Base-by-base conservation (phyloP, 495 filamentous ascomycete genomes). In the Daldinia vernicosa region DNA sequence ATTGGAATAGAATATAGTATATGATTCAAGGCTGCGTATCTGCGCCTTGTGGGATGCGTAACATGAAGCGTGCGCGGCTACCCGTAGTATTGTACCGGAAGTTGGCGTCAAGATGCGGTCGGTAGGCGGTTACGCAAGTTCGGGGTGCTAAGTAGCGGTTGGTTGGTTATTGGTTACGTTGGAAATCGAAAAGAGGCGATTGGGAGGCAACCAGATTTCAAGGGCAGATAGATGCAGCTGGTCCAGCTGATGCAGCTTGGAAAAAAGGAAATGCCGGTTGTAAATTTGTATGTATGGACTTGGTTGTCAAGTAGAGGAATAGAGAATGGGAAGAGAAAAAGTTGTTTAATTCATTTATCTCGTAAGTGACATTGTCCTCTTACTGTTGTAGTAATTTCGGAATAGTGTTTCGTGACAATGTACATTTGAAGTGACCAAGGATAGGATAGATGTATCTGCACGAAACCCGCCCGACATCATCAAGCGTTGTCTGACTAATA, bases 51-150 rank as follows among this genome's bases (percentile, higher is more conserved):
- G 22, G 52, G 55, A 57, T 53, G 39, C 43, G 54, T 39, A 7
- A 17, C 60, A 62, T 61, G 26, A 28, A 60, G 67, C 24, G 56
- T 65, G 59, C 60, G 65, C 70, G 65, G 58, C 63, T 63, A 56
- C n/a, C 33, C 54, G 64, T 26, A 55, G 40, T 32, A 61, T 65
- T 47, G 32, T 51, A 65, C 47, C 60, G 57, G 30, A 28, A 30
- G 35, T 35, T 60, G 17, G 45, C 45, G 47, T 55, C 47, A 50
- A 55, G 50, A 39, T 62, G 61, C 39, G 60, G 65, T 73, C 61
- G 65, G 62, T 72, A 61, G 70, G 70, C 70, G 70, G 65, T 69
- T 73, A 73, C 61, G 64, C 64, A 67, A 27, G 47, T 66, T 66
- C 35, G 35, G 33, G 3, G 40, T 47, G 60, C 30, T 24, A 62